These are phyloP conservation scores for Trichoderma atrobrunneum DNA, from an alignment of 2,329 filamentous ascomycete genomes.

Conservation along the genomic window DNA sequence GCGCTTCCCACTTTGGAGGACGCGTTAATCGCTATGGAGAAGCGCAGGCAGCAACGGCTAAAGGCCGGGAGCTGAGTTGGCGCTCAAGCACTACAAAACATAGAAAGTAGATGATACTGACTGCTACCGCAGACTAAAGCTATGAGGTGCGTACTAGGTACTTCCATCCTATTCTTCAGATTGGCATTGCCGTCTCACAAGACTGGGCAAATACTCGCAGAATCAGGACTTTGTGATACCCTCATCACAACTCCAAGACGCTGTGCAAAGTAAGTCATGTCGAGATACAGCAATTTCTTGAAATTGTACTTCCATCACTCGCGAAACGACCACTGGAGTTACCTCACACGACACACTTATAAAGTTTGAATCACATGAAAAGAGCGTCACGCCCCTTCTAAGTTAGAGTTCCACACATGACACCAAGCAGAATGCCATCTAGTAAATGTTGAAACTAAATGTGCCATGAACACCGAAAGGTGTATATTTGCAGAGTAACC, in stretches of 20 bases:
- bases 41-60: background rate
- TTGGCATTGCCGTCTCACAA: background rate
- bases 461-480: too few species aligned
- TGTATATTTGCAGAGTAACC: background rate
- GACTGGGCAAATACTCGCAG: background rate
- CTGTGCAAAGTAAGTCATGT: background rate
- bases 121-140: background rate
- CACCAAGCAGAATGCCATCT: background rate
- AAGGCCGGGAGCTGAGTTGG: background rate
- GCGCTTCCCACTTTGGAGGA: background rate
- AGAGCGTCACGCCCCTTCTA: background rate
- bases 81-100: background rate
- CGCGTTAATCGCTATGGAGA: slow-evolving; percentile 8
- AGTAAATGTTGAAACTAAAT: background rate
- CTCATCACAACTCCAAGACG: background rate
- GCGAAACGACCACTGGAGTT: background rate
- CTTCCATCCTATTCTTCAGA: background rate
- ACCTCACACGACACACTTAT: background rate
- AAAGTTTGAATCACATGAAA: background rate
- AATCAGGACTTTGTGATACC: background rate
- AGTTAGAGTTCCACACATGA: background rate
- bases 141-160: background rate
- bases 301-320: background rate
- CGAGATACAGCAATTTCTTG: background rate
- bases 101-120: background rate